Base-by-base conservation (phyloP, 257 asterid species). In the Solanum acaule region DNA sequence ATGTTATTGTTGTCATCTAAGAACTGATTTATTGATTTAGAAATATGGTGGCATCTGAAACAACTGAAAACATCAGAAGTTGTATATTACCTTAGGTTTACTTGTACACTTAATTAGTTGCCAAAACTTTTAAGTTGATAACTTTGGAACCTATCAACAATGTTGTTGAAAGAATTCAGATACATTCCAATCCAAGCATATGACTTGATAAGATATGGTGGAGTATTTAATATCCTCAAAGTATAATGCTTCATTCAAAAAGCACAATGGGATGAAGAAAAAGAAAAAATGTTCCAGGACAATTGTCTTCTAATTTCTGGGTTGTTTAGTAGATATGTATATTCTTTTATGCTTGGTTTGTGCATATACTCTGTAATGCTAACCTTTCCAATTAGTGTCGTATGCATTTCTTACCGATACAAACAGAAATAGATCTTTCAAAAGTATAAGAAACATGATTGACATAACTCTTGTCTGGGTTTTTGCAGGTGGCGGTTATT, bases 401-500 rank as follows among this genome's bases (percentile, higher is more conserved):
- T 42, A 78, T 78, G 85, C 63, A 42, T n/a, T 78, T 78, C 85
- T 78, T 40, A 42, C 35, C 27, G 25, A 78, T 78, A 44, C 11
- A 23, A 77, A 29, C 31, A 76, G 23, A 76, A 75, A 23, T 6
- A 33, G 14, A 38, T 23, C 52, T 76, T 78, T 78, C 35, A 25
- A 14, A 78, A 78, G 63, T 78, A 42, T 63, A 42, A 25, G 33
- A 40, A 78, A 78, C 31, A 42, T 42, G n/a, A 78, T 78, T 78
- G 63, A 78, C 65, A 78, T 42, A 78, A 14, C 38, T 78, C 63
- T 78, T 78, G n/a, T 78, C 25, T 78, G 85, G 84, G n/a, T 81
- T 78, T 85, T 75, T 91, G 94, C 86, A 97, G 99, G 96, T 92
- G 98, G 88, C 93, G 98, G 93, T 88, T 95, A 88, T 95, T 97